Percentiles rank a stretch among this genome's conserved stretches.
Conservation (phyloP, 2,329 filamentous ascomycete genomes). For the Tolypocladium capitatum region DNA sequence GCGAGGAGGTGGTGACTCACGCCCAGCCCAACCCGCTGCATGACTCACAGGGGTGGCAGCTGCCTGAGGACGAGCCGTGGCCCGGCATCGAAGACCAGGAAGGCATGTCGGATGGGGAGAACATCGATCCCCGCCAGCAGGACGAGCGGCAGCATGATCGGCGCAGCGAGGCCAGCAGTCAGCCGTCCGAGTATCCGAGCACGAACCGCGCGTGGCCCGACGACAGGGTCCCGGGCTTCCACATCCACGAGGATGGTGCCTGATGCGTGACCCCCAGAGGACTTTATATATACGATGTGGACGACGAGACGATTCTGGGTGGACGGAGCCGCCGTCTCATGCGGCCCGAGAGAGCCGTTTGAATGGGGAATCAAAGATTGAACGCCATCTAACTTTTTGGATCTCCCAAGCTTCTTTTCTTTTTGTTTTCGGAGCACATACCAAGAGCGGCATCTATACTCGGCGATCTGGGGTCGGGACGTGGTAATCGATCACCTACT, state of each 20-base stretch:
- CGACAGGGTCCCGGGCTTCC: slow-evolving; percentile 17
- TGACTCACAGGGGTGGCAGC: slow-evolving; percentile 15
- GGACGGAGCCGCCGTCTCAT: neutral
- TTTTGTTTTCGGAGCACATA: neutral
- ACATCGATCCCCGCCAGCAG: slow-evolving; percentile 28
- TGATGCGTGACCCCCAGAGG: neutral
- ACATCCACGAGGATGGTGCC: slow-evolving; percentile 27
- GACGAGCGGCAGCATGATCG: slow-evolving; percentile 13
- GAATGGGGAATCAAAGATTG: neutral
- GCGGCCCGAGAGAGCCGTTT: neutral
- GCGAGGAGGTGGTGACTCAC: slow-evolving; percentile 14
- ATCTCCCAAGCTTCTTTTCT: neutral
- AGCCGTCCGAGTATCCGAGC: slow-evolving; percentile 43
- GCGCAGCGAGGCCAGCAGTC: slow-evolving; percentile 31
- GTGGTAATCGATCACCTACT: neutral
- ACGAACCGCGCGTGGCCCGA: slow-evolving; percentile 30
- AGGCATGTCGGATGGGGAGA: slow-evolving; percentile 34
- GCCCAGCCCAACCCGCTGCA: slow-evolving; percentile 7
- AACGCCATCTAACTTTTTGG: neutral
- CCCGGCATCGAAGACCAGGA: slow-evolving; percentile 40
- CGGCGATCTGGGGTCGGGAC: neutral
- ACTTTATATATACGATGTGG: neutral
- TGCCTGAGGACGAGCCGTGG: slow-evolving; percentile 43
- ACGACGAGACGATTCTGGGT: neutral
- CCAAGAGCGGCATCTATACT: neutral